Conservation (phyloP, 192 early-diverging fungal genomes). For the Coemansia biformis region DNA sequence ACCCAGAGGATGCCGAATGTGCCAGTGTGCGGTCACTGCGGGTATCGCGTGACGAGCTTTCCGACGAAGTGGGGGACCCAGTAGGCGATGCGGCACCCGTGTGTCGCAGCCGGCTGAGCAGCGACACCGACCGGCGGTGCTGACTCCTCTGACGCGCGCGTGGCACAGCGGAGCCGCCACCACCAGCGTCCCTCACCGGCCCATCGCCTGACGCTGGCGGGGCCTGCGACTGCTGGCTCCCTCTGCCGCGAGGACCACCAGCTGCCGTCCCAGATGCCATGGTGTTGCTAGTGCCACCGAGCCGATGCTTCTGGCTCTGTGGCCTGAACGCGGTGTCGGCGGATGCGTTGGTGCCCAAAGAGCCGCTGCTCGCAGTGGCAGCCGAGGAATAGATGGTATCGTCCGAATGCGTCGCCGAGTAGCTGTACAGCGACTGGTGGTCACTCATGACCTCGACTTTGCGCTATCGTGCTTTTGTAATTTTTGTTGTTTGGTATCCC, state of each 20-base stretch:
- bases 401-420: slow-evolving; percentile 17
- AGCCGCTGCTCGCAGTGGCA: slow-evolving; percentile 1
- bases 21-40: slow-evolving; percentile 39
- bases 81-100: slow-evolving; percentile 15
- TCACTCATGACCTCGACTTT: slow-evolving; percentile 6
- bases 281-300: too few relatives aligned
- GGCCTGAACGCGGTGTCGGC: too few relatives aligned
- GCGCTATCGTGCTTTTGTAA: too few relatives aligned
- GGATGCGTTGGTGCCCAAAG: too few relatives aligned
- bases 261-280: too few relatives aligned
- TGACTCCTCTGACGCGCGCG: neutral
- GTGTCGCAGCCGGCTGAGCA: slow-evolving; percentile 19
- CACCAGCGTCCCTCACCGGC: neutral
- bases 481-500: too few relatives aligned
- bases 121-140: slow-evolving; percentile 24
- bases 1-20: slow-evolving; percentile 28
- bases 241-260: neutral
- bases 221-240: neutral
- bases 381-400: slow-evolving; percentile 21
- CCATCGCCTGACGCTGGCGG: too few relatives aligned
- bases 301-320: too few relatives aligned
- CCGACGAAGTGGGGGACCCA: slow-evolving; percentile 37
- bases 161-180: neutral
- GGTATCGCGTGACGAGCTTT: slow-evolving; percentile 31
- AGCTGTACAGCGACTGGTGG: slow-evolving; percentile 14